Evolutionary conservation across 306 rosid genomes (phyloP), one percentile per base, ranked within the genome.

Genomic region (Rosa persica): DNA sequence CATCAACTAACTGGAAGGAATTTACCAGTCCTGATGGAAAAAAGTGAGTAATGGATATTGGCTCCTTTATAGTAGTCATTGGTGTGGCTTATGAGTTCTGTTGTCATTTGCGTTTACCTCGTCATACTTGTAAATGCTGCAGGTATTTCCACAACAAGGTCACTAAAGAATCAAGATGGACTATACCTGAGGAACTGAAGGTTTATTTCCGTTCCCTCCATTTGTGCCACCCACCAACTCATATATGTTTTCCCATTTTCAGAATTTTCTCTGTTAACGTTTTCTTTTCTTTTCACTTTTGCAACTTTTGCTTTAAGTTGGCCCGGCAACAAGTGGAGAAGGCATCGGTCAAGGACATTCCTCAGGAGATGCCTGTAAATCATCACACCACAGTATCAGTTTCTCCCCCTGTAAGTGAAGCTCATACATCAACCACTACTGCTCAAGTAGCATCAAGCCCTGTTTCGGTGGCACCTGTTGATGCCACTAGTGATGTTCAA

Each of bases 1-100:
- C 97, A 84, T 88, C 97, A 78, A 94, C 97, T 67, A 89, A 92
- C 83, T 94, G 98, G 98, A 92, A 94, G 83, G 98, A 94, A 83
- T 90, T 80, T 86, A 77, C 85, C 6, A 92, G 97, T 85, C 97
- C 97, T 52, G 96, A 94, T 76, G 96, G 98, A 79, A 89, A 92
- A 81, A 94, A 94, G 96, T 94, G 77, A 22, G 94, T 87, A 43
- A 44, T 78, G 52, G 62, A 52, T 81, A 27, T 27, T 85, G 74
- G 54, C 57, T 83, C 75, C 42, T n/a, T 73, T 38, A 16, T 64
- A 48, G 11, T 55, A 44, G 62, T n/a, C 60, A 38, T 39, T 55
- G 54, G 23, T 80, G 62, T 47, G 36, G 66, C 67, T 68, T 71
- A 55, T 55, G n/a, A 70, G 82, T 75, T 67, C 57, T 25, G 30